These are phyloP conservation scores for Cytospora leucostoma DNA, from an alignment of 2,329 filamentous ascomycete species.

Conservation along the genomic window DNA sequence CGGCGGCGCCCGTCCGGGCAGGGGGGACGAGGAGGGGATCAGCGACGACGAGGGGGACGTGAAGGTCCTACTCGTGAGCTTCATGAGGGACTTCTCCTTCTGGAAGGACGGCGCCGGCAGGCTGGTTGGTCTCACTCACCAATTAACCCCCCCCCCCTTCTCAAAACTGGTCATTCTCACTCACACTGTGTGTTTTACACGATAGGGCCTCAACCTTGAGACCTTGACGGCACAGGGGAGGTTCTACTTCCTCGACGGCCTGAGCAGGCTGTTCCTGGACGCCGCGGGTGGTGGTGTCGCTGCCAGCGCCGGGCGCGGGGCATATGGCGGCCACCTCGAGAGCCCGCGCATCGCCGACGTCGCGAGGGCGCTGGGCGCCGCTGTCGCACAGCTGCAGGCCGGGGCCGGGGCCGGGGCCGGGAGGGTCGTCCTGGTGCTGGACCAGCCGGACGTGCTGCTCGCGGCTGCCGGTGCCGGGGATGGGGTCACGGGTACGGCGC, in stretches of 20 bases:
- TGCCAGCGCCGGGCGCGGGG: constrained; percentile 13
- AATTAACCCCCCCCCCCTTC: neutral
- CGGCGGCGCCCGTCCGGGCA: constrained; percentile 20
- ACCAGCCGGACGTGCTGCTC: constrained; percentile 66
- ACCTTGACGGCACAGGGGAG: constrained; percentile 56
- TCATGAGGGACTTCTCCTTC: constrained; percentile 75
- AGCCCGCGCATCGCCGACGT: constrained; percentile 41
- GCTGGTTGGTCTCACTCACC: constrained; percentile 52
- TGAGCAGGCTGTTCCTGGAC: constrained; percentile 57
- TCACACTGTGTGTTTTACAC: constrained; percentile 1
- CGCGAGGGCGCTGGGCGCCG: constrained; percentile 42
- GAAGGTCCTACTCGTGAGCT: constrained; percentile 77
- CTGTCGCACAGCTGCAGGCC: constrained; percentile 40
- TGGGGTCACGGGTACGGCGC: constrained; percentile 44
- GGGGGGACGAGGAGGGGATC: constrained; percentile 32
- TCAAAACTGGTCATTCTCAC: neutral
- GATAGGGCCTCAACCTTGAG: constrained; percentile 70
- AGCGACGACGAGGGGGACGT: constrained; percentile 38
- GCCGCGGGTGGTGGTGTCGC: constrained; percentile 26
- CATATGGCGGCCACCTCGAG: constrained; percentile 33
- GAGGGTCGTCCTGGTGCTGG: constrained; percentile 60
- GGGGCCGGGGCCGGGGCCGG: constrained; percentile 14
- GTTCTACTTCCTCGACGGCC: constrained; percentile 75
- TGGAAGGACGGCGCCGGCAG: constrained; percentile 73
- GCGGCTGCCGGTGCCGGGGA: constrained; percentile 55